phyloP scores from a whole-genome alignment of 352 stramenopile species.

The Discostella stelligera region DNA sequence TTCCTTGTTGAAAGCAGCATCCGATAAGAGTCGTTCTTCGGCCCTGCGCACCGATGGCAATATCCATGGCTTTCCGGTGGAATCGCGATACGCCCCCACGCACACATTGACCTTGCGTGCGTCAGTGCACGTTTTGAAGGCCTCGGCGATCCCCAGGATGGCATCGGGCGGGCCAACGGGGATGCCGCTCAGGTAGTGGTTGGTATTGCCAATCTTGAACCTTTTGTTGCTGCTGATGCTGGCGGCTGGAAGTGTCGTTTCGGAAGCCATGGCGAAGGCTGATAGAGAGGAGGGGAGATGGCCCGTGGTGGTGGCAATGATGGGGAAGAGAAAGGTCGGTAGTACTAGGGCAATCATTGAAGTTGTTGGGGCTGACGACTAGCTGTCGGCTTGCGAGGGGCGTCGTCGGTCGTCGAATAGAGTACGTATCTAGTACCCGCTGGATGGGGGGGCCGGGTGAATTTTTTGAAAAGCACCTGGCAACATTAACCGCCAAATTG shows the following conservation, averaged over 20 bases:
- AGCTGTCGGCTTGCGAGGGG: too few relatives aligned
- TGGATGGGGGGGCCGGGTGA: too few relatives aligned
- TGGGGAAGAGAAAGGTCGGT: neutral
- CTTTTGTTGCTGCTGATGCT: neutral
- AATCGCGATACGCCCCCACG: conserved; percentile 95
- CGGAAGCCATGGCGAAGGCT: conserved; percentile 22
- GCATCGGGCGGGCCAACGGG: conserved; percentile 91
- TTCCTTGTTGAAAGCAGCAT: conserved; percentile 72
- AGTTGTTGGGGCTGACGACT: too few relatives aligned
- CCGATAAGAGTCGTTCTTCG: conserved; percentile 90
- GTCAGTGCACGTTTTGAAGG: conserved; percentile 89
- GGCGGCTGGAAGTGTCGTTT: conserved; percentile 1
- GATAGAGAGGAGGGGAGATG: neutral
- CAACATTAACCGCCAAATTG: too few relatives aligned
- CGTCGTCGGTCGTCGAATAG: too few relatives aligned
- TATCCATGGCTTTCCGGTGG: conserved; percentile 88
- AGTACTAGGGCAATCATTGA: neutral
- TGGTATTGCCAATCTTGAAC: neutral
- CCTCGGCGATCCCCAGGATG: conserved; percentile 93
- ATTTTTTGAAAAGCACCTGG: too few relatives aligned
- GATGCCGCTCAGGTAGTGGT: conserved; percentile 66
- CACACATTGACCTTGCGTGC: conserved; percentile 91
- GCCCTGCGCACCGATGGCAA: conserved; percentile 91
- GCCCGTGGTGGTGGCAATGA: neutral
- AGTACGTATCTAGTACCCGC: too few relatives aligned